A percentile compares a stretch with the other conserved stretches of the same genome.
phyloP scores from a whole-genome alignment of 495 filamentous ascomycete species.

The Pyrenopolyporus hunteri region DNA sequence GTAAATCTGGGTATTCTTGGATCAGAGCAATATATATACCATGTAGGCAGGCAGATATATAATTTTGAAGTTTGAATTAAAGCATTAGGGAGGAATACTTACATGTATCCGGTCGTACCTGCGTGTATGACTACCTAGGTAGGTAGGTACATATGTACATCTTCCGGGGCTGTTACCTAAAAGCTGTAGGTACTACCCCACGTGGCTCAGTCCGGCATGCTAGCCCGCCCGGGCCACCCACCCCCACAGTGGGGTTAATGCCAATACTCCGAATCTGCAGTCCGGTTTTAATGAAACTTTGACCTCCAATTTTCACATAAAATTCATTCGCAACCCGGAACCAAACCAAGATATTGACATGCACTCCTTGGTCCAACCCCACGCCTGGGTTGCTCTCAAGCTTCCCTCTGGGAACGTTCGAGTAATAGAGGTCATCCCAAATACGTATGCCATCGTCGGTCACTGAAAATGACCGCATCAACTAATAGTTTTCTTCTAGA shows the following conservation, averaged over 20 bases:
- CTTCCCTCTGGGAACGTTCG: conserved; percentile 71
- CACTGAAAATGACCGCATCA: conserved; percentile 28
- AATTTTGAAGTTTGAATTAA: too few relatives aligned
- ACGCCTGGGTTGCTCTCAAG: conserved; percentile 67
- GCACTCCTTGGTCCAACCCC: conserved; percentile 60
- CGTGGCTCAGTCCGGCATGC: neutral
- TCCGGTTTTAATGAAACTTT: neutral
- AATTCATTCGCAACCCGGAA: neutral
- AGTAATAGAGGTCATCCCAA: conserved; percentile 69
- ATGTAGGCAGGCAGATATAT: too few relatives aligned
- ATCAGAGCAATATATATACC: too few relatives aligned
- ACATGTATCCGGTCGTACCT: too few relatives aligned
- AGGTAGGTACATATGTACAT: too few relatives aligned
- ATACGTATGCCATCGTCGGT: conserved; percentile 68
- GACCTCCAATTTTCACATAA: conserved; percentile 8
- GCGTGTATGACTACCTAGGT: too few relatives aligned
- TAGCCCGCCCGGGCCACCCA: too few relatives aligned
- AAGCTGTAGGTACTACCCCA: neutral
- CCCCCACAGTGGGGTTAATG: conserved; percentile 7
- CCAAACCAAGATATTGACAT: conserved; percentile 25
- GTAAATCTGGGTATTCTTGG: too few relatives aligned
- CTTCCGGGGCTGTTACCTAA: neutral
- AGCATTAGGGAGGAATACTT: too few relatives aligned
- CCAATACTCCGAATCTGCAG: conserved; percentile 5
- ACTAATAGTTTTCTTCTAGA: conserved; percentile 51